Evolutionary conservation across 2,329 filamentous ascomycete genomes (phyloP).

Genomic region (Phyllosticta ampelicida): DNA sequence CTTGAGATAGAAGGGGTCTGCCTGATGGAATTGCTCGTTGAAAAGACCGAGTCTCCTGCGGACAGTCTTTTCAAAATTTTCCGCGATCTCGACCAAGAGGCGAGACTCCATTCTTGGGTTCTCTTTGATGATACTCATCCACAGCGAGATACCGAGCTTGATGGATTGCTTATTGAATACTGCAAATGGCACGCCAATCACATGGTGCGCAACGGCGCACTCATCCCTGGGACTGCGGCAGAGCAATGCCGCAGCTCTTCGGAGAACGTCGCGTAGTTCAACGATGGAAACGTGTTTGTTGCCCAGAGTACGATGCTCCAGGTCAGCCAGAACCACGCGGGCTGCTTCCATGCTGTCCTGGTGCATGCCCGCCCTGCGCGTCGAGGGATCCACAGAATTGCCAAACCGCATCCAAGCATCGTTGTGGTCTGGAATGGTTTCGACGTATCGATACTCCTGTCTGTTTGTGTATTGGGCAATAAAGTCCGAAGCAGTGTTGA

Average conservation of each 20-base stretch:
- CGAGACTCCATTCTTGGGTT: constrained; percentile 81
- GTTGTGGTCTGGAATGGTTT: constrained; percentile 59
- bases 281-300: constrained; percentile 59
- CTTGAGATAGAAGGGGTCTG: constrained; percentile 79
- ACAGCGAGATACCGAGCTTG: constrained; percentile 87
- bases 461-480: constrained; percentile 94
- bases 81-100: constrained; percentile 74
- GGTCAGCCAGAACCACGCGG: constrained; percentile 53
- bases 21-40: constrained; percentile 46
- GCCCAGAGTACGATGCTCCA: constrained; percentile 60
- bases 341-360: constrained; percentile 39
- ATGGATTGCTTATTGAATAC: constrained; percentile 93
- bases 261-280: constrained; percentile 71
- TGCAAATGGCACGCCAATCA: constrained; percentile 86
- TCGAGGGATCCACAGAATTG: constrained; percentile 23
- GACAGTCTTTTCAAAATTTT: constrained; percentile 83
- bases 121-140: constrained; percentile 95
- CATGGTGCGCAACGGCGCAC: constrained; percentile 68
- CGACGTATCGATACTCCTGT: constrained; percentile 86
- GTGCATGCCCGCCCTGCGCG: constrained; percentile 14
- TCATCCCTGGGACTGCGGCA: constrained; percentile 68
- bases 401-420: constrained; percentile 53
- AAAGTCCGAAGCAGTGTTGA: constrained; percentile 93
- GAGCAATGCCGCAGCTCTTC: constrained; percentile 74
- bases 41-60: constrained; percentile 72